Conservation (phyloP, 2,329 filamentous ascomycete genomes). For the Fusarium sp. region DNA sequence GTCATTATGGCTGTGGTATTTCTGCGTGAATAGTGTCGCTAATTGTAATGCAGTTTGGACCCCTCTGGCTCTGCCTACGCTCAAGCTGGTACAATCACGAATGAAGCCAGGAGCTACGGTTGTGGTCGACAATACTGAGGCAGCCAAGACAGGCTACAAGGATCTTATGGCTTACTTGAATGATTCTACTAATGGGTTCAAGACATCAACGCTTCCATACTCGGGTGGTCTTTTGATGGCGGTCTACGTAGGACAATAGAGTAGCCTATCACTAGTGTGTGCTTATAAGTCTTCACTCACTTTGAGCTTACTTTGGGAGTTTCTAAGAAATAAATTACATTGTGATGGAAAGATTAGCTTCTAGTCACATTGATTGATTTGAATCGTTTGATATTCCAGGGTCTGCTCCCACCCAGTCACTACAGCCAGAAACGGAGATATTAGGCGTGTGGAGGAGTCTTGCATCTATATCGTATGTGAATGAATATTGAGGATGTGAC, state of each 20-base stretch:
- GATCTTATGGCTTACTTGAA: slow-evolving; percentile 61
- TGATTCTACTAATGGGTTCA: slow-evolving; percentile 60
- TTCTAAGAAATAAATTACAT: too few relatives aligned
- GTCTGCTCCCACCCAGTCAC: too few relatives aligned
- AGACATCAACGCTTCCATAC: slow-evolving; percentile 49
- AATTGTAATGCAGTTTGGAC: slow-evolving; percentile 62
- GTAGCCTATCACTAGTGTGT: neutral
- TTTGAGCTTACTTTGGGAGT: too few relatives aligned
- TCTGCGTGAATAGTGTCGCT: neutral
- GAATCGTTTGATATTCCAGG: too few relatives aligned
- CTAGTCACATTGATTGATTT: too few relatives aligned
- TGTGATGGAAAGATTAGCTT: too few relatives aligned
- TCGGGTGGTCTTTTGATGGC: slow-evolving; percentile 46
- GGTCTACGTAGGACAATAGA: slow-evolving; percentile 25
- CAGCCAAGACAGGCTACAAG: slow-evolving; percentile 53
- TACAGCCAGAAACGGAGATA: too few relatives aligned
- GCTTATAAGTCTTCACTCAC: too few relatives aligned
- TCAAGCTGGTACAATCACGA: slow-evolving; percentile 58
- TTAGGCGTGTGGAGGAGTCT: too few relatives aligned
- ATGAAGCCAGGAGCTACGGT: slow-evolving; percentile 60
- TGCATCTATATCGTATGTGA: too few relatives aligned
- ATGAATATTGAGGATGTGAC: too few relatives aligned
- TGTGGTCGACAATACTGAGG: slow-evolving; percentile 61
- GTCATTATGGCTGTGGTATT: fast-evolving
- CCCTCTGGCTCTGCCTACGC: slow-evolving; percentile 62